Evolutionary conservation across 1,284 basidiomycete genomes (phyloP).

Genomic region (Boletus sp.): DNA sequence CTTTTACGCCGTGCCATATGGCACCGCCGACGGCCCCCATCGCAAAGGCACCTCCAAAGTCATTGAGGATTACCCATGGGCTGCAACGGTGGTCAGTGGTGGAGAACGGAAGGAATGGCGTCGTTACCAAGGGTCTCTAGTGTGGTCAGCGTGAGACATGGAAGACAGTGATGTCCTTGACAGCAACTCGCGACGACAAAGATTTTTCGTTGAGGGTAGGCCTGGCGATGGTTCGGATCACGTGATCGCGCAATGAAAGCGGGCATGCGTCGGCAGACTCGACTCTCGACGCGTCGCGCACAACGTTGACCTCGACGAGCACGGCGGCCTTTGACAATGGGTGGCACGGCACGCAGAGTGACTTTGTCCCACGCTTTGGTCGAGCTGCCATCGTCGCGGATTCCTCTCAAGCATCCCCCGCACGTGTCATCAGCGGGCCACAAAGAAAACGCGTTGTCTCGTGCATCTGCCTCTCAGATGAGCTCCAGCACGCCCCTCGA

Average conservation of each 20-base stretch:
- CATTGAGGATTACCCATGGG: conserved; percentile 98
- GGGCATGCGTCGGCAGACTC: neutral
- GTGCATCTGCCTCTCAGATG: conserved; percentile 34
- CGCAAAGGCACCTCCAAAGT: conserved; percentile 95
- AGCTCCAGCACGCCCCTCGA: conserved; percentile 27
- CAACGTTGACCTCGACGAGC: conserved; percentile 18
- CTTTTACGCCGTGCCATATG: conserved; percentile 99
- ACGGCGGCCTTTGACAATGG: conserved; percentile 19
- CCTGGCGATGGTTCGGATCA: conserved; percentile 6
- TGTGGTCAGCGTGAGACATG: conserved; percentile 88
- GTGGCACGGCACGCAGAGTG: conserved; percentile 27
- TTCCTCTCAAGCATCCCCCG: conserved; percentile 23
- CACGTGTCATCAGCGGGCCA: conserved; percentile 35
- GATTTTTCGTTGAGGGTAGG: conserved; percentile 33
- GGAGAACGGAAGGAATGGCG: neutral
- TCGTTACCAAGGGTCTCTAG: conserved; percentile 81
- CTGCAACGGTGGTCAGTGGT: conserved; percentile 40
- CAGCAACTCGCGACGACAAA: neutral
- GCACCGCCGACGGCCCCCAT: conserved; percentile 96
- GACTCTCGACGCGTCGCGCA: conserved; percentile 23
- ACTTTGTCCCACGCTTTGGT: conserved; percentile 49
- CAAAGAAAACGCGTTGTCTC: conserved; percentile 58
- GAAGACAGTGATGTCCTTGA: neutral
- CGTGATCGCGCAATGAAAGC: conserved; percentile 33
- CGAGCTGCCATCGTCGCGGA: conserved; percentile 47